Evolutionary conservation across 1,139 yeast species (phyloP).

Genomic region (Pichia norvegensis): DNA sequence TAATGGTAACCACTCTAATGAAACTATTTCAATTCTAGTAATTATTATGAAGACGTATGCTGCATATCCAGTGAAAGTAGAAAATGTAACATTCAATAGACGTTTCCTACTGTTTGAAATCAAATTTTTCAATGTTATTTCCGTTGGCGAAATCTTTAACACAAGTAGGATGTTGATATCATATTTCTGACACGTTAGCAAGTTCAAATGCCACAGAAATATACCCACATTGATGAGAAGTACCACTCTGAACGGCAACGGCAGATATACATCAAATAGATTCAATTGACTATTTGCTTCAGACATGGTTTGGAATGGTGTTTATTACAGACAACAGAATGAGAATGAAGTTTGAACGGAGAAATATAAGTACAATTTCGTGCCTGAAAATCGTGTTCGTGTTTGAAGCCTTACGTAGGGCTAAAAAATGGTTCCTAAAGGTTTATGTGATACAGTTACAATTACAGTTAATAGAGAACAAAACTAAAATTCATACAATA

Average conservation of each 20-base stretch:
- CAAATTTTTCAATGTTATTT: constrained; percentile 15
- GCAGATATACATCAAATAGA: constrained; percentile 34
- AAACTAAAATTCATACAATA: background rate
- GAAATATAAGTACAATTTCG: too few species aligned
- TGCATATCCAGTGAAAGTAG: constrained; percentile 26
- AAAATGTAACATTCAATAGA: constrained; percentile 24
- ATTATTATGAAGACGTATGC: constrained; percentile 19
- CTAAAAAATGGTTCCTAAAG: too few species aligned
- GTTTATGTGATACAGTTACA: too few species aligned
- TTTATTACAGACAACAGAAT: too few species aligned
- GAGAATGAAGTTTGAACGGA: too few species aligned
- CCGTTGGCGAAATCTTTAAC: constrained; percentile 28
- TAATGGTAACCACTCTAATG: constrained; percentile 24
- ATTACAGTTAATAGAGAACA: too few species aligned
- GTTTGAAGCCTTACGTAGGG: too few species aligned
- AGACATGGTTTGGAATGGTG: background rate
- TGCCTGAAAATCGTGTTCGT: too few species aligned
- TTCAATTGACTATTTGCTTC: background rate
- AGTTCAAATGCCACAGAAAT: constrained; percentile 44
- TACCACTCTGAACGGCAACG: constrained; percentile 43
- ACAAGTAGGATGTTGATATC: constrained; percentile 37
- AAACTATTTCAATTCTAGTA: constrained; percentile 13
- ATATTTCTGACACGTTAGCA: constrained; percentile 30
- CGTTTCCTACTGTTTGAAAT: constrained; percentile 20
- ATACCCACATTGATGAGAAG: constrained; percentile 37